Base-by-base conservation (phyloP, 305 asterid genomes). In the Plantago rigida region DNA sequence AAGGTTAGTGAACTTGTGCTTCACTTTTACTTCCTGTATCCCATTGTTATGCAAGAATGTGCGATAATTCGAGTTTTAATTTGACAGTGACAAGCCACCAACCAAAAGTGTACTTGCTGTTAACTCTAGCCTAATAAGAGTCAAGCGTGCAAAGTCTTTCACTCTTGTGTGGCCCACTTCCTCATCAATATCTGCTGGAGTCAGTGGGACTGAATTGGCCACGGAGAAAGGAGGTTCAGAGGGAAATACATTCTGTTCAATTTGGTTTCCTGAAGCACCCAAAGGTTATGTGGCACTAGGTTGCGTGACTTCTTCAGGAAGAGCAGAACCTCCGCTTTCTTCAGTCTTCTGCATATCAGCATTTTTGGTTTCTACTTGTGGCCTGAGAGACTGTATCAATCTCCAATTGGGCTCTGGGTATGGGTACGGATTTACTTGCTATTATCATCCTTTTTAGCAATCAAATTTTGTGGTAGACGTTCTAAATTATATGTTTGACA, bases 261-360 rank as follows among this genome's bases (percentile, higher is more conserved):
- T 91, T 79, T 91, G 98, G 98, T 86, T 86, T 69, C 98, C 98
- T 71, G 92, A 75, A 78, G 93, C 98, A 56, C 98, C 98, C 13
- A 71, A 82, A 62, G 96, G 96, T 60, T 91, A 87, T 78, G 89
- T 88, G 67, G 87, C 98, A 22, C 57, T 91, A 82, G 98, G 98
- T 63, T 91, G 98, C 60, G 98, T 91, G 74, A 90, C 80, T 70
- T 87, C 95, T 80, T 63, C 89, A 36, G 94, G 86, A 68, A 82
- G 69, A 64, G 69, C 70, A 66, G 87, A 73, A 67, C 98, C 98
- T 78, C 73, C 89, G 19, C 46, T 70, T 69, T 77, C 98, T 14
- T 88, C 98, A n/a, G 79, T 84, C 59, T 88, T 87, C 72, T 91
- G 98, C 80, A 79, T 91, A 71, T 80, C 78, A 60, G 80, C 88